A percentile compares a stretch with the other conserved stretches of the same genome.
These are phyloP conservation scores for Takakia lepidozioides DNA, from an alignment of 225 moss, liverwort and hornwort genomes.

Conservation along the genomic window DNA sequence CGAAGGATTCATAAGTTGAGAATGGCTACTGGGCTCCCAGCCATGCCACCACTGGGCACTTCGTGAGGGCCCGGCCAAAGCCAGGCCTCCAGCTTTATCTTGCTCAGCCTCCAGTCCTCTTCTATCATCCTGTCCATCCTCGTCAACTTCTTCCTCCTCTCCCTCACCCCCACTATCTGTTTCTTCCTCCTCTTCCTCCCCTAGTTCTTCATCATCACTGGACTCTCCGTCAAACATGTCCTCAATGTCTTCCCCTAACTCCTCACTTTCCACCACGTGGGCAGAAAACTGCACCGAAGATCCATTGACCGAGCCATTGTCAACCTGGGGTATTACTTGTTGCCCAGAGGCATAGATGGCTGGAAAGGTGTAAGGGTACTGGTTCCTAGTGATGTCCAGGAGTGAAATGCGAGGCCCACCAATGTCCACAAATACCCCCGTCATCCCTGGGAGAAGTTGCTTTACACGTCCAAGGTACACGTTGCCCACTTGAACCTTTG, in stretches of 20 bases:
- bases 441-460: slow-evolving; percentile 96
- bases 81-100: slow-evolving; percentile 11
- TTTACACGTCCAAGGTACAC: slow-evolving; percentile 87
- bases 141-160: slow-evolving; percentile 9
- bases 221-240: slow-evolving; percentile 11
- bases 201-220: slow-evolving; percentile 16
- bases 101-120: background rate
- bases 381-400: slow-evolving; percentile 80
- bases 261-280: slow-evolving; percentile 22
- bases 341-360: slow-evolving; percentile 23
- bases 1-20: too few relatives aligned
- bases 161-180: slow-evolving; percentile 16
- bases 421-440: slow-evolving; percentile 86
- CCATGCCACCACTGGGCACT: too few relatives aligned
- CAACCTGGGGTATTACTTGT: slow-evolving; percentile 4
- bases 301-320: slow-evolving; percentile 17
- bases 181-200: slow-evolving; percentile 23
- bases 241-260: too few relatives aligned
- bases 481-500: slow-evolving; percentile 90
- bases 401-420: slow-evolving; percentile 86
- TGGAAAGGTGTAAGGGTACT: slow-evolving; percentile 88
- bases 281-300: slow-evolving; percentile 16
- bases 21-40: too few relatives aligned
- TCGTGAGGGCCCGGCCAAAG: too few relatives aligned
- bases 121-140: slow-evolving; percentile 1